A percentile compares a stretch with the other conserved stretches of the same genome.
Evolutionary conservation across 2,329 filamentous ascomycete genomes (phyloP).

Genomic region (Neocucurbitaria cava): DNA sequence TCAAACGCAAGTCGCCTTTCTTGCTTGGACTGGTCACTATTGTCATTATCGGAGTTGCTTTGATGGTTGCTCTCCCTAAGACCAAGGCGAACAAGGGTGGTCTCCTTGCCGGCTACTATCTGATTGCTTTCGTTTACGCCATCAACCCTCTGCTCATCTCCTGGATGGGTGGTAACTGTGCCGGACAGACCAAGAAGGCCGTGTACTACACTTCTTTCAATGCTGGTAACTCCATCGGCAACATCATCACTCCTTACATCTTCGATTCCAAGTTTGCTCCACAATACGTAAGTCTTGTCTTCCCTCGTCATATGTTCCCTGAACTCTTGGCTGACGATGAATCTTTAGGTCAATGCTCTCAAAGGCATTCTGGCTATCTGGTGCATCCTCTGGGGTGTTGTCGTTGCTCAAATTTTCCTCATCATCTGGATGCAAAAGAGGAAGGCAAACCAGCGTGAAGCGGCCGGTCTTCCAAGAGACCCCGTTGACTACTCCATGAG

Average conservation of each 20-base stretch:
- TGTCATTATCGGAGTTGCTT: slow-evolving; percentile 65
- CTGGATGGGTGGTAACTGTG: slow-evolving; percentile 75
- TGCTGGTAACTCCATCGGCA: slow-evolving; percentile 67
- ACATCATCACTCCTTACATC: slow-evolving; percentile 56
- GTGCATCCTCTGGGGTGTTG: slow-evolving; percentile 29
- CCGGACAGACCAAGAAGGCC: slow-evolving; percentile 71
- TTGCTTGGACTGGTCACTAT: slow-evolving; percentile 55
- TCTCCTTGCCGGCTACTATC: slow-evolving; percentile 67
- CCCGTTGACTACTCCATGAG: slow-evolving; percentile 28
- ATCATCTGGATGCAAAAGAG: slow-evolving; percentile 31
- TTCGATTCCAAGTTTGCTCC: slow-evolving; percentile 28
- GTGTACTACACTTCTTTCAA: slow-evolving; percentile 70
- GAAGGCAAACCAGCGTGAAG: slow-evolving; percentile 27
- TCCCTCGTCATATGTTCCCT: neutral
- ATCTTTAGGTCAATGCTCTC: slow-evolving; percentile 23
- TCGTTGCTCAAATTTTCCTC: slow-evolving; percentile 18
- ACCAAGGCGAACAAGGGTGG: slow-evolving; percentile 52
- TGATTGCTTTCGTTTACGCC: slow-evolving; percentile 71
- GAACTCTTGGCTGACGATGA: neutral
- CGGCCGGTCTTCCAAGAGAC: slow-evolving; percentile 25
- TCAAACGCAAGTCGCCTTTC: slow-evolving; percentile 66
- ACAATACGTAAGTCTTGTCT: slow-evolving; percentile 25
- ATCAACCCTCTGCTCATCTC: slow-evolving; percentile 70
- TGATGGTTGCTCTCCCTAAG: slow-evolving; percentile 61
- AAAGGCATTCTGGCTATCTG: slow-evolving; percentile 30